Evolutionary conservation across 495 filamentous ascomycete species (phyloP).

Genomic region (Hypoxylon cercidicola): DNA sequence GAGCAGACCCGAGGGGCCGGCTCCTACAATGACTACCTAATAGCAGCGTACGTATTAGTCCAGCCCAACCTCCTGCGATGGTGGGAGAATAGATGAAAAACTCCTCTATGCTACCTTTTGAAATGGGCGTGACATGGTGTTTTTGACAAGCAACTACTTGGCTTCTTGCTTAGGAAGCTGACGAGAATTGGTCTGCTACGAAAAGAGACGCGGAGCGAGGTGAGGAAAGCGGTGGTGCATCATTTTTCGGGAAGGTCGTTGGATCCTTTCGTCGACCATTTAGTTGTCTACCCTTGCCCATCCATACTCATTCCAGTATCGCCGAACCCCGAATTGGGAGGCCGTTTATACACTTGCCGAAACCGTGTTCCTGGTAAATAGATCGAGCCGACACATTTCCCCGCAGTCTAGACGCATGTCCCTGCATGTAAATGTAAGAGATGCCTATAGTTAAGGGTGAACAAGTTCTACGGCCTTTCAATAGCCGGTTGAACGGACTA

Average conservation of each 20-base stretch:
- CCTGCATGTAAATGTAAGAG: conserved; percentile 24
- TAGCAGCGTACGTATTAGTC: conserved; percentile 6
- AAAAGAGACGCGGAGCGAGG: conserved; percentile 20
- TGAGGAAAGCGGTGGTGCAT: not conserved
- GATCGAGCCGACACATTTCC: conserved; percentile 37
- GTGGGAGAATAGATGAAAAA: conserved; percentile 1
- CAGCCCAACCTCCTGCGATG: not conserved
- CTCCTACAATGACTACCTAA: conserved; percentile 61
- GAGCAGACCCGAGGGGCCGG: conserved; percentile 67
- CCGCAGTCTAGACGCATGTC: conserved; percentile 35
- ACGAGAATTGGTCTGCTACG: conserved; percentile 1
- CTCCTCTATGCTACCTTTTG: conserved; percentile 27
- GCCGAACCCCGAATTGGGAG: conserved; percentile 25
- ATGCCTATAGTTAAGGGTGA: conserved; percentile 14
- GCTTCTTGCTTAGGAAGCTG: not conserved
- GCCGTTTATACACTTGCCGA: conserved; percentile 35
- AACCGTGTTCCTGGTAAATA: conserved; percentile 26
- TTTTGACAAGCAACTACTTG: conserved; percentile 11
- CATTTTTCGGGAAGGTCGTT: conserved; percentile 5
- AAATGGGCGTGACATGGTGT: conserved; percentile 36
- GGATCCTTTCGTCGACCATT: conserved; percentile 15
- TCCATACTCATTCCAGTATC: conserved; percentile 3
- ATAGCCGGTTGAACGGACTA: conserved; percentile 25
- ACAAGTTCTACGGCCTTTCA: not conserved
- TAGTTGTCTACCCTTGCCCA: not conserved